Base-by-base conservation (phyloP, 2,329 filamentous ascomycete genomes). In the Cryphonectria naterciae region DNA sequence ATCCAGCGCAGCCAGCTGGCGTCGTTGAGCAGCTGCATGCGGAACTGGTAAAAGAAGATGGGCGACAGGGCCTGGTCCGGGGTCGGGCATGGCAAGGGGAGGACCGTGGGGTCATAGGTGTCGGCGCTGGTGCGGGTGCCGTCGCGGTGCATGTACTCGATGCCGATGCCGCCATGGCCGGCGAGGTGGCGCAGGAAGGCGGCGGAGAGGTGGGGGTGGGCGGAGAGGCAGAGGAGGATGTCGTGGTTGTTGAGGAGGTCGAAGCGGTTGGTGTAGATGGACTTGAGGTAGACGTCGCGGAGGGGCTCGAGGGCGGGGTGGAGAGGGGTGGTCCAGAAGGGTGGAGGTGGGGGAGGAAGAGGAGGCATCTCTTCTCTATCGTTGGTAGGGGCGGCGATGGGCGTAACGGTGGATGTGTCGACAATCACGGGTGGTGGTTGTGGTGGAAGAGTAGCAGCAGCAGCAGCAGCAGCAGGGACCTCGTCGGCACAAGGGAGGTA, bases 221-320 rank as follows among this genome's bases (percentile, higher is more conserved):
- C n/a, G 15, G 67, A 32, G 43, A 64, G 58, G 60, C 28, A 43
- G 32, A 52, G 43, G n/a, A 68, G 58, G 60, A 68, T 56, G 32
- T 11, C 28, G 28, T n/a, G 22, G 43, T 64, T 68, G 60, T 64
- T 68, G 17, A 68, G 46, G 37, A 68, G 67, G 22, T 52, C 43
- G 43, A 68, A 68, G 41, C 67, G 67, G 67, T 68, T 37, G 1
- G 49, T 2, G 43, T 68, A 56, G 32, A 68, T 25, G 22, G 49
- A 22, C 13, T 43, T 19, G 22, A 68, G 32, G 56, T 63, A 68
- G 10, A 39, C 15, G 8, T 49, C 35, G 39, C 39, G 65, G 25
- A 67, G 52, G 17, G 52, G 37, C 37, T 37, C 52, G 35, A 67
- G 37, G 15, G 49, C 54, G 1, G 54, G 54, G 37, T 67, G 28